These are phyloP conservation scores for Geotrichum cucujoidarum DNA, from an alignment of 1,139 yeast species.

Conservation along the genomic window DNA sequence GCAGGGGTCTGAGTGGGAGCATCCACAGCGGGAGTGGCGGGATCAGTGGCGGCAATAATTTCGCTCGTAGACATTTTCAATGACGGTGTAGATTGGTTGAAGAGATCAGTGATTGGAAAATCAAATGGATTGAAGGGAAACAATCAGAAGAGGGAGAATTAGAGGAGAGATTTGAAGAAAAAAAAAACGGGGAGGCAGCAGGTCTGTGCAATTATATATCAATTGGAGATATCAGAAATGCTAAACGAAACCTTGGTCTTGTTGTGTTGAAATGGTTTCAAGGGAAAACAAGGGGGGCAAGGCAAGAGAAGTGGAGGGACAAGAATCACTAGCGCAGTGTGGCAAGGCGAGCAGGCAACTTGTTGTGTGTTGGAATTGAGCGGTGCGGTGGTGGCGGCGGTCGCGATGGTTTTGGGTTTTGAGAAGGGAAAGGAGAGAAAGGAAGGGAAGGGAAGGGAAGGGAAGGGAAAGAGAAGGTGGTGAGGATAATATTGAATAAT, in stretches of 20 bases:
- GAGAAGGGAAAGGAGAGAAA: not conserved
- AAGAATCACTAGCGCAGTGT: not conserved
- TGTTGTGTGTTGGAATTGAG: not conserved
- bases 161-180: constrained; percentile 3
- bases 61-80: constrained; percentile 7
- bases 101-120: not conserved
- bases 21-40: constrained; percentile 4
- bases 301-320: not conserved
- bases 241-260: not conserved
- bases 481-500: too few relatives aligned
- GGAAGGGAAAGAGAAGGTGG: too few relatives aligned
- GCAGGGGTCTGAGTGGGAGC: constrained; percentile 29
- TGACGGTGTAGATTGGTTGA: too few relatives aligned
- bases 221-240: too few relatives aligned
- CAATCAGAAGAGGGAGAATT: too few relatives aligned
- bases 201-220: constrained; percentile 1
- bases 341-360: not conserved
- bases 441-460: not conserved
- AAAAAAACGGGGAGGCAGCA: not conserved
- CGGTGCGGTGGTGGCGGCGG: constrained; percentile 3
- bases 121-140: not conserved
- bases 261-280: not conserved
- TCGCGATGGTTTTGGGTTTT: too few relatives aligned
- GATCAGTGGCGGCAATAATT: constrained; percentile 38
- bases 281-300: not conserved